A percentile compares a stretch with the other conserved stretches of the same genome.
Evolutionary conservation across 441 rosid genomes (phyloP).

Genomic region (Eutrema salsugineum): DNA sequence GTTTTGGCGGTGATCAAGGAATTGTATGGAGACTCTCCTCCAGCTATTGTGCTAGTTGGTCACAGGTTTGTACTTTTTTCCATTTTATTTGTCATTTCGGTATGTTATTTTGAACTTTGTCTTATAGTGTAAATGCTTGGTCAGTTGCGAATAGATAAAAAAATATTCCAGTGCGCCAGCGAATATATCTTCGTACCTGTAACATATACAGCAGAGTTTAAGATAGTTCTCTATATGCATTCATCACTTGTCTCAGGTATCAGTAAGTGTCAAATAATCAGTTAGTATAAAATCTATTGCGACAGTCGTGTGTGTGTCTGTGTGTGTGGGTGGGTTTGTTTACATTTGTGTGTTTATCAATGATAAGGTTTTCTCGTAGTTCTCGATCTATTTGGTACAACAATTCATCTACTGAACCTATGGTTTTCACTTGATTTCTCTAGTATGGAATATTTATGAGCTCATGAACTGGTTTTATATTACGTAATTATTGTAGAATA

Average conservation of each 20-base stretch:
- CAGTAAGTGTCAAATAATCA: no score
- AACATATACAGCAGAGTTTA: background rate
- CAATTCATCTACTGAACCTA: background rate
- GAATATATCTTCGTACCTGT: background rate
- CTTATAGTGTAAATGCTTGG: background rate
- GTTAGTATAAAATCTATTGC: background rate
- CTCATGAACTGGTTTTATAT: no score
- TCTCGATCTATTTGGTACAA: background rate
- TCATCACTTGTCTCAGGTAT: background rate
- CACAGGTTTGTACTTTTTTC: conserved; percentile 68
- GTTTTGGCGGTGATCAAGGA: conserved; percentile 75
- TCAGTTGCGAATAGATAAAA: background rate
- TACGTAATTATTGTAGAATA: background rate
- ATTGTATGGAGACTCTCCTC: conserved; percentile 86
- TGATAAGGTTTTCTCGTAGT: background rate
- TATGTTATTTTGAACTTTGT: background rate
- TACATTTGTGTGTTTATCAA: background rate
- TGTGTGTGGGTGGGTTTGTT: no score
- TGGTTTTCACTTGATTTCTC: background rate
- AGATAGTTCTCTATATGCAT: background rate
- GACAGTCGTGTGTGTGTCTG: background rate
- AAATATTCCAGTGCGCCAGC: no score
- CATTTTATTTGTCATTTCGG: background rate
- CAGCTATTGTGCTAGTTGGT: conserved; percentile 93
- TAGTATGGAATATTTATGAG: background rate